Conservation (phyloP, 768 basidiomycete species). For the Boletus bicolor region DNA sequence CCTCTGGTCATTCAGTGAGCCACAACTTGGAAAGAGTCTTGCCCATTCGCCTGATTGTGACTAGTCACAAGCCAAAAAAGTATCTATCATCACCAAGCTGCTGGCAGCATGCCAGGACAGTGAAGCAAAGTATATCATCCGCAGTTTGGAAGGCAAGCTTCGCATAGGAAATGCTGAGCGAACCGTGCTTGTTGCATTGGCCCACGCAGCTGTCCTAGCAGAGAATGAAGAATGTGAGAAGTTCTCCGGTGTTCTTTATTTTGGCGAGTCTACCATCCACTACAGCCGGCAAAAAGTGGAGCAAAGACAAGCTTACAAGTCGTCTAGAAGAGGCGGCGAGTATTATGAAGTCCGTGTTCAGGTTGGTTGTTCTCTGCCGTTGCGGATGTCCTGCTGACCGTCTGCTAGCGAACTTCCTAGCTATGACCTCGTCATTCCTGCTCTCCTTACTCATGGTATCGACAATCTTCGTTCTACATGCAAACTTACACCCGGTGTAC, state of each 20-base stretch:
- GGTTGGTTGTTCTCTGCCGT: conserved; percentile 44
- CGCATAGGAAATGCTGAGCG: conserved; percentile 96
- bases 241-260: not conserved
- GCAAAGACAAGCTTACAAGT: conserved; percentile 64
- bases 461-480: conserved; percentile 67
- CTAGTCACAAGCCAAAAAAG: conserved; percentile 93
- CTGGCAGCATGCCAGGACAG: conserved; percentile 86
- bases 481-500: conserved; percentile 93
- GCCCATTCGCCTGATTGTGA: not conserved
- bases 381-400: conserved; percentile 1
- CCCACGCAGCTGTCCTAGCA: conserved; percentile 84
- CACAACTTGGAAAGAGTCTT: not conserved
- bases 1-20: conserved; percentile 76
- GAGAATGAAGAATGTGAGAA: conserved; percentile 61
- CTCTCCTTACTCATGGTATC: conserved; percentile 77
- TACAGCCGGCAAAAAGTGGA: conserved; percentile 70
- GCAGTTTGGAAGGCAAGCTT: conserved; percentile 94
- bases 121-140: conserved; percentile 96
- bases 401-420: conserved; percentile 80
- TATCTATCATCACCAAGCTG: conserved; percentile 90
- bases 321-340: conserved; percentile 75
- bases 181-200: conserved; percentile 91
- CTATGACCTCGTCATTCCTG: conserved; percentile 91
- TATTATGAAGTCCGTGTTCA: conserved; percentile 88
- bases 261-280: not conserved